Conservation (phyloP, 2,329 filamentous ascomycete genomes). For the Ceratocystis huliohia region DNA sequence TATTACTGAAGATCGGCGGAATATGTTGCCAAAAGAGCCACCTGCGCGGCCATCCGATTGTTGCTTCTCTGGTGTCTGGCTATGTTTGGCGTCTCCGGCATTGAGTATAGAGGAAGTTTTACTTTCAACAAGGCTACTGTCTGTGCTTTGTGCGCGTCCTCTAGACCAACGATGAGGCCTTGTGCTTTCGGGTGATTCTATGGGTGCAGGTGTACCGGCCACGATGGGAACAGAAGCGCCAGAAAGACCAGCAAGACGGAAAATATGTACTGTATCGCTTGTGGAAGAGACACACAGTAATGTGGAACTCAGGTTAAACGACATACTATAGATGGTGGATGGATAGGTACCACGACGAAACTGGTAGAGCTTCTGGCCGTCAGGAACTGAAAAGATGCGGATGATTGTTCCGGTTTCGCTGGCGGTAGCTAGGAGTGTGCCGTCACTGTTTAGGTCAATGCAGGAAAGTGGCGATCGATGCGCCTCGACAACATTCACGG, state of each 20-base stretch:
- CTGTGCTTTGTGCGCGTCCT: constrained; percentile 35
- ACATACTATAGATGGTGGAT: constrained; percentile 95
- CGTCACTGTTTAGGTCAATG: constrained; percentile 84
- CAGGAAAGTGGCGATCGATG: constrained; percentile 84
- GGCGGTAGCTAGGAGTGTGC: constrained; percentile 80
- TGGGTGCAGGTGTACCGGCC: constrained; percentile 28
- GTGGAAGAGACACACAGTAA: constrained; percentile 90
- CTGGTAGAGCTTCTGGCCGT: constrained; percentile 86
- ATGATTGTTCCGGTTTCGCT: constrained; percentile 98
- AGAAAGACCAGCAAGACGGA: constrained; percentile 54
- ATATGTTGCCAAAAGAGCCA: constrained; percentile 76
- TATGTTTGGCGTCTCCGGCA: neutral
- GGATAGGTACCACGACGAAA: constrained; percentile 93
- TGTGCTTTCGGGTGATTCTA: constrained; percentile 32
- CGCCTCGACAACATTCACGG: constrained; percentile 88
- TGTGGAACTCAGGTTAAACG: constrained; percentile 89
- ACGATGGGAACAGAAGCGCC: constrained; percentile 25
- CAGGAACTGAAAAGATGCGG: constrained; percentile 83
- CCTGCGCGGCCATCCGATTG: neutral
- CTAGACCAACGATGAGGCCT: constrained; percentile 41
- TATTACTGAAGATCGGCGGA: constrained; percentile 88
- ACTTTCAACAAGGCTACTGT: constrained; percentile 30
- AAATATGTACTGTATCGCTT: constrained; percentile 93
- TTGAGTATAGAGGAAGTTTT: neutral
- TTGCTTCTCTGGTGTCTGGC: neutral